Base-by-base conservation (phyloP, 2,329 filamentous ascomycete genomes). In the Aureobasidium sp. region DNA sequence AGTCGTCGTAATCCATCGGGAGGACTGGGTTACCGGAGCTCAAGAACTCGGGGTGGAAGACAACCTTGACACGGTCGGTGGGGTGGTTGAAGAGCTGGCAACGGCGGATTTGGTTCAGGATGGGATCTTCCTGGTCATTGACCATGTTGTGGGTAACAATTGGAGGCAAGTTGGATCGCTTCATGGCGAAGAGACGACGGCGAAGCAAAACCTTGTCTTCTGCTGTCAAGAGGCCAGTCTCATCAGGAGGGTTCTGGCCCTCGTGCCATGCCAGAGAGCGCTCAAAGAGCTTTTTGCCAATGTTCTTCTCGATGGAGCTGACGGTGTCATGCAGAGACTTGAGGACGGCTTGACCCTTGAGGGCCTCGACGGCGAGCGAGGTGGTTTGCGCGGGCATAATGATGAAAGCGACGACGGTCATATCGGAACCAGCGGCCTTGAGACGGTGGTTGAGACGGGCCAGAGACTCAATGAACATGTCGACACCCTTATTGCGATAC, bases 101-200 rank as follows among this genome's bases (percentile, higher is more conserved):
- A 47, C 94, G 87, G 55, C 94, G 89, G 70, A 99, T 89, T 77
- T 97, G 94, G 81, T 96, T 96, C 65, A 99, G 79, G 55, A 99
- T 90, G 1, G 93, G 94, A 70, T 99, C 94, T 69, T 97, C 93
- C 42, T 83, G 76, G 75, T 97, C 93, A 72, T 96, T 97, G 69
- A 90, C 78, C 93, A 99, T 97, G 82, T 99, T 97, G 81, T 99
- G 94, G 5, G 94, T 99, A 64, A 97, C 93, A 71, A 99, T 96
- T 0, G 94, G 94, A 4, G 94, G 94, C 34, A 97, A 84, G 42
- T 84, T 86, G 74, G 91, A 84, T 59, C 94, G 85, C 82, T 97
- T 97, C 91, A 97, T 97, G 65, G 92, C 94, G 72, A 96, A 99
- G 53, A 99, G 81, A 61, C 94, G 86, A 66, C 94, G 87, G 49